Base-by-base conservation (phyloP, 306 rosid species). In the Begonia peltatifolia region DNA sequence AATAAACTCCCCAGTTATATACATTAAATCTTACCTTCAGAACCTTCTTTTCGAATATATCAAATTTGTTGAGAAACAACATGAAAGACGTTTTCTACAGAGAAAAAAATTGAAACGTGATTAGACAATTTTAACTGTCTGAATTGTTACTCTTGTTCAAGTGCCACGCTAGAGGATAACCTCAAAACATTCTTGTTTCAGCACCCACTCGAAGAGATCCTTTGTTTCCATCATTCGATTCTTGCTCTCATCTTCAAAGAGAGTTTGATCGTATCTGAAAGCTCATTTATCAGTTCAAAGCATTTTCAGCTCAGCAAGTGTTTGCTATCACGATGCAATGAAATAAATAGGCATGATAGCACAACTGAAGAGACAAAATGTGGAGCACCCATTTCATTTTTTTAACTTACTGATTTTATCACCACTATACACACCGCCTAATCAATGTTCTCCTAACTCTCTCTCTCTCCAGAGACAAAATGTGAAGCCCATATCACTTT, bases 141-240 rank as follows among this genome's bases (percentile, higher is more conserved):
- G 48, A 44, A 5, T 5, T 44, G 48, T n/a, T 30, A 30, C 38
- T 30, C 38, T 30, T 0, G 1, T 30, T 30, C 6, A 30, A 44
- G 14, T 2, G 6, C 48, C 12, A 22, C 17, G 6, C 22, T 10
- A 42, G 54, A 68, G 50, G 61, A 56, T 75, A 68, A 90, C 99
- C 99, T 92, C 93, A 41, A 92, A 92, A 70, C 99, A 86, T 10
- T 84, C 94, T 67, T 92, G 99, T 79, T 81, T 83, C 71, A 92
- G 70, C 70, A 92, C 88, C 99, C 96, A 92, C 59, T 83, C 94
- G 42, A 92, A 86, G 62, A 92, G 94, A 47, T 92, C 99, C 77
- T 81, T 92, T 0, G 99, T 81, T 77, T 92, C 96, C 79, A 77
- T 83, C 94, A 92, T 83, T 66, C 94, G 79, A 75, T 86, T 92